Percentiles rank a stretch among this genome's conserved stretches.
Evolutionary conservation across 2,329 filamentous ascomycete species (phyloP).

Genomic region (Monilinia polystroma): DNA sequence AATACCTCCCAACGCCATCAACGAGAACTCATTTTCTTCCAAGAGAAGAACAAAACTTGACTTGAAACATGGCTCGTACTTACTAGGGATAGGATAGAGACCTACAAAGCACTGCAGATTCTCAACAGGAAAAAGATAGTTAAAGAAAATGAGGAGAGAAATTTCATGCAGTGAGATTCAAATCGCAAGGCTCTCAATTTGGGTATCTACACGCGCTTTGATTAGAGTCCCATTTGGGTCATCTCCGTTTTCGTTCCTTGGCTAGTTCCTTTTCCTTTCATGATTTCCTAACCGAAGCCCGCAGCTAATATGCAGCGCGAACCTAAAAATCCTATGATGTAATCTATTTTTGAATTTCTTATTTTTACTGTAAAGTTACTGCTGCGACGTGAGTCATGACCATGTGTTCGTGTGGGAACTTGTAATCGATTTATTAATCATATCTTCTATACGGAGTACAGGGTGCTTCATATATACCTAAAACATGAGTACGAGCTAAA

Average conservation of each 20-base stretch:
- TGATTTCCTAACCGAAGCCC: too few species aligned
- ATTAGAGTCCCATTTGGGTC: conserved; percentile 6
- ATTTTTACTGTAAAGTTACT: too few species aligned
- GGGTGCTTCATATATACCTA: too few species aligned
- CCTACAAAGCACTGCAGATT: not conserved
- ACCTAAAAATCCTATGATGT: too few species aligned
- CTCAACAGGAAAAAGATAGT: not conserved
- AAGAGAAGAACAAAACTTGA: not conserved
- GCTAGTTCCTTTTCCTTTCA: not conserved
- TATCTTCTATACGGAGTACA: too few species aligned
- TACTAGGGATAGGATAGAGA: not conserved
- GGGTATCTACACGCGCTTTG: not conserved
- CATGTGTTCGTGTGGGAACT: too few species aligned
- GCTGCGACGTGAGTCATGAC: too few species aligned
- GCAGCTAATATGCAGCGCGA: too few species aligned
- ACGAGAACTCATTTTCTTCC: not conserved
- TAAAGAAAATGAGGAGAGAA: not conserved
- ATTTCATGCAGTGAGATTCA: not conserved
- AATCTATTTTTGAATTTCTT: too few species aligned
- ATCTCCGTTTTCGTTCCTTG: not conserved
- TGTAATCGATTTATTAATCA: too few species aligned
- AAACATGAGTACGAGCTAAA: too few species aligned
- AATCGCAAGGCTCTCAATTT: not conserved
- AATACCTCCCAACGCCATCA: not conserved
- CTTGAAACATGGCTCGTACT: not conserved